Base-by-base conservation (phyloP, 2,329 filamentous ascomycete genomes). In the Lasiodiplodia theobromae region DNA sequence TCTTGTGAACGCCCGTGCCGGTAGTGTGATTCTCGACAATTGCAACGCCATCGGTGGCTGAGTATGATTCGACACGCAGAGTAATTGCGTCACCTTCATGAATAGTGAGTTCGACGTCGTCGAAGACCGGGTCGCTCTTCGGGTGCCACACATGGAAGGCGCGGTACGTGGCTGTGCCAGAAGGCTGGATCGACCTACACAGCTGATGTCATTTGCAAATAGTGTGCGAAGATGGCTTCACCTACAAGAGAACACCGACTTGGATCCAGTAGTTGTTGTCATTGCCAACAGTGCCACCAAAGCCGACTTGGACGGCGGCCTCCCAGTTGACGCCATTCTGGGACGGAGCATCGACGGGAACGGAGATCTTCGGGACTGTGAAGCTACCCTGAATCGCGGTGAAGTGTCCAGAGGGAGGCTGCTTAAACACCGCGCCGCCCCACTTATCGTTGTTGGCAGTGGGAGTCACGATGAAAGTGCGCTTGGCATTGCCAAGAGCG, bases 401-500 rank as follows among this genome's bases (percentile, higher is more conserved):
- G 77, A 85, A 88, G 65, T 82, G 82, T 51, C 82, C 82, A 37
- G 70, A 70, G n/a, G 68, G 67, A 8, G 64, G 64, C 16, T 34
- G 37, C 23, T 83, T 82, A 62, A 87, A 81, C 8, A 88, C 85
- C 0, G 85, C 86, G 37, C 88, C 88, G 10, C 86, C 84, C 87
- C 87, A 89, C 80, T 89, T 89, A 72, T 12, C 38, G 31, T 31
- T 7, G 3, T n/a, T 60, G 38, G 18, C 14, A 18, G 18, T 14
- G 38, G n/a, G 31, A 23, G 11, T 25, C 38, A 37, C n/a, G 38
- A 28, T 7, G 23, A 38, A 8, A 16, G 38, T 18, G 72, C 77
- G 80, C 21, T 82, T 80, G n/a, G 83, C 80, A 70, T 83, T 81
- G 51, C 82, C 80, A 68, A 82, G 81, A 64, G 83, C 70, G 66